Base-by-base conservation (phyloP, 768 basidiomycete species). In the Tulasnella sp. region DNA sequence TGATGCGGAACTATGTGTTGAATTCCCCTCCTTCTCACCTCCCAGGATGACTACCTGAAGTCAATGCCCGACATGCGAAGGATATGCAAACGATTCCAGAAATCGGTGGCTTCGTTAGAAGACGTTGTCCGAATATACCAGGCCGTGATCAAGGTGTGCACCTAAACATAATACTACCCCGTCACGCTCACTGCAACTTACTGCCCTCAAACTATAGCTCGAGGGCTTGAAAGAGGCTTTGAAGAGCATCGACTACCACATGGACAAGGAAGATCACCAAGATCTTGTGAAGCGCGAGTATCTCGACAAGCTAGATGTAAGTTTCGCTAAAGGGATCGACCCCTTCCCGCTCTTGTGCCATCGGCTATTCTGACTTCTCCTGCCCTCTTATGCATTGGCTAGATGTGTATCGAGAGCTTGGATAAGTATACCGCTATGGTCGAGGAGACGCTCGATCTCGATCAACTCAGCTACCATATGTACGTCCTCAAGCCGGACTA, bases 81-180 rank as follows among this genome's bases (percentile, higher is more conserved):
- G 2, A 78, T 99, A 21, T 84, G 84, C 67, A 98, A 98, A 69
- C 81, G 87, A 17, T 93, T 99, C 72, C 85, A 90, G 69, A 87
- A 85, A 63, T 78, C 81, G 0, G 77, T 81, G 3, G 92, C 92
- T 0, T 82, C 82, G 0, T 78, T 99, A 4, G 92, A 98, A 66
- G 93, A 99, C 65, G 92, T 98, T 5, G 92, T 98, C 9, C 82
- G 94, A 1, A 85, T 94, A 0, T 97, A 97, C 68, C 94, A 99
- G 69, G 92, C 93, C 1, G 82, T 92, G 1, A 70, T 87, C 24
- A 88, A 88, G 74, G 91, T 91, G 57, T 49, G 68, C 58, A 7
- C 19, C 25, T n/a, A n/a, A n/a, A n/a, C n/a, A n/a, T 15, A 45
- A 3, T 34, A 5, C 10, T 9, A 44, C 7, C 17, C 3, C 62